Conservation (phyloP, 495 filamentous ascomycete species). For the Bacidia gigantensis region DNA sequence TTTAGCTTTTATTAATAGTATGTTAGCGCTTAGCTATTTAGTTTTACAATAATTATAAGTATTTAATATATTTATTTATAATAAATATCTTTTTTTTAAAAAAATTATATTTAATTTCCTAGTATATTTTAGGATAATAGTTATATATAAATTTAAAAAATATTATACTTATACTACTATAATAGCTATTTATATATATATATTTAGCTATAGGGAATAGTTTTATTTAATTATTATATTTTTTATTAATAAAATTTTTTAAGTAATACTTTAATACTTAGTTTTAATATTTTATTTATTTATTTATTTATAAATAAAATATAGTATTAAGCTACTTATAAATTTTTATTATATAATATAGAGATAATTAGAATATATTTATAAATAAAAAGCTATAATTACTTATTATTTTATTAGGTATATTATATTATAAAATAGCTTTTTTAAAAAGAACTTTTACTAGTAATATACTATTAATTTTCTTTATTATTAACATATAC, state of each 20-base stretch:
- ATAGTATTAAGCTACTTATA: background rate
- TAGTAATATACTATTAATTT: background rate
- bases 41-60: background rate
- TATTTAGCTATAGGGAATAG: background rate
- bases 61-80: background rate
- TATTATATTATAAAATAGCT: background rate
- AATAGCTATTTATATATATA: background rate
- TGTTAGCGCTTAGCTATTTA: background rate
- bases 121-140: background rate
- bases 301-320: background rate
- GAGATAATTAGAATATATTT: background rate
- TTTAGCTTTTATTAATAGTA: background rate
- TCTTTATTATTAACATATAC: background rate
- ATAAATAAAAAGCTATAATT: no score
- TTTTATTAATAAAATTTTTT: background rate
- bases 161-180: background rate
- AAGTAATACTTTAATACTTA: background rate
- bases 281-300: background rate
- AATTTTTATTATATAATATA: background rate
- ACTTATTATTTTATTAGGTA: no score
- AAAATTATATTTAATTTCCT: background rate
- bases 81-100: background rate
- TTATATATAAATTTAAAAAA: no score
- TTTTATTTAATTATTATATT: constrained; percentile 1
- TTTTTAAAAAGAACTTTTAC: no score